Percentiles rank a stretch among this genome's conserved stretches.
These are phyloP conservation scores for Eucalyptus regnans DNA, from an alignment of 345 rosid genomes.

Conservation along the genomic window DNA sequence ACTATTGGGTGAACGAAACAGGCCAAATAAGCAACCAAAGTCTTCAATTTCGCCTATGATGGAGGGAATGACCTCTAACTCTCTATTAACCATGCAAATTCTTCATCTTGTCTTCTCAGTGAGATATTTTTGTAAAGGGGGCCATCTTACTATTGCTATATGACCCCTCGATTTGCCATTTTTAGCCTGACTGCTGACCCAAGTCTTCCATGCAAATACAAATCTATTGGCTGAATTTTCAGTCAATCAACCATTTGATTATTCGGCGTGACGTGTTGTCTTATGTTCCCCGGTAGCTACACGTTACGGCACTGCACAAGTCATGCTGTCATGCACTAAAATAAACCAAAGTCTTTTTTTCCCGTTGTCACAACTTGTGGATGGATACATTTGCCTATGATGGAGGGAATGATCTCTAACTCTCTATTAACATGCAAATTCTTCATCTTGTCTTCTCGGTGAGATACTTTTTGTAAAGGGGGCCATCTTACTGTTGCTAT, in stretches of 20 bases:
- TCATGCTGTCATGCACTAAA: neutral
- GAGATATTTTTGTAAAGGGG: neutral
- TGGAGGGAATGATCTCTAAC: neutral
- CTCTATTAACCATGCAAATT: no score
- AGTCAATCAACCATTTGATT: no score
- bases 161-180: neutral
- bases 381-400: no score
- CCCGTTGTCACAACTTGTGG: neutral
- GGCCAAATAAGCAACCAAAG: no score
- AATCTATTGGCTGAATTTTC: no score
- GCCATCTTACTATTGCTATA: neutral
- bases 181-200: neutral
- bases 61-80: no score
- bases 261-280: fast-evolving
- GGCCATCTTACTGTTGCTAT: neutral
- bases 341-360: no score
- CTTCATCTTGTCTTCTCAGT: no score
- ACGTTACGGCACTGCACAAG: neutral
- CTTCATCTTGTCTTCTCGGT: neutral
- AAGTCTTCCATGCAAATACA: no score
- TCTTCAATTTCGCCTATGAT: no score
- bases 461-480: neutral
- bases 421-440: neutral
- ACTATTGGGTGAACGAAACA: no score
- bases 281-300: neutral